Evolutionary conservation across 2,329 filamentous ascomycete species (phyloP).

Genomic region (Scytalidium sp.): DNA sequence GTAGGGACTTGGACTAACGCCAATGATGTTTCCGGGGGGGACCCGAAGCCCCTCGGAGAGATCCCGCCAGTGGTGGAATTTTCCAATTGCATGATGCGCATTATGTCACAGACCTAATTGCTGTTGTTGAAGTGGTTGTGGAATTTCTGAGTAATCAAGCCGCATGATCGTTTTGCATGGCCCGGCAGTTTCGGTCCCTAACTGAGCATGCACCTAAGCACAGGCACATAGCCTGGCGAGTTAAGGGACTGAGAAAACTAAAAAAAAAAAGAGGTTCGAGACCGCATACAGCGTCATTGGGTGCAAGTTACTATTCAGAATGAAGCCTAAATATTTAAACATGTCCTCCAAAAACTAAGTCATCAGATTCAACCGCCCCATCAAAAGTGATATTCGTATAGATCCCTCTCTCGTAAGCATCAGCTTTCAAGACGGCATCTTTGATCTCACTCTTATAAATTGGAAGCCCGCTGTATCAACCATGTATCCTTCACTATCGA

Average conservation of each 20-base stretch:
- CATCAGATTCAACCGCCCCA: background rate
- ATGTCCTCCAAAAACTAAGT: background rate
- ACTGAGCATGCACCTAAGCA: background rate
- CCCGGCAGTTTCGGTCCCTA: background rate
- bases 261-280: background rate
- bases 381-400: background rate
- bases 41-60: too few relatives aligned
- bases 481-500: too few relatives aligned
- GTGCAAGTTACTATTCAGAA: background rate
- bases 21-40: too few relatives aligned
- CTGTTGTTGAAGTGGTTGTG: slow-evolving; percentile 20
- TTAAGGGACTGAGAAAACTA: background rate
- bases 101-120: background rate
- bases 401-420: too few relatives aligned
- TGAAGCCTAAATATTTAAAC: background rate
- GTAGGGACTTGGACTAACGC: too few relatives aligned
- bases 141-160: background rate
- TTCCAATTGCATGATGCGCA: background rate
- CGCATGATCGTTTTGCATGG: background rate
- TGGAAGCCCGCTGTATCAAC: too few relatives aligned
- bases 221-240: background rate
- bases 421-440: too few relatives aligned
- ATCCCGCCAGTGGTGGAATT: too few relatives aligned
- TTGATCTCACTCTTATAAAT: too few relatives aligned
- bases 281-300: background rate